Percentiles rank a stretch among this genome's conserved stretches.
phyloP scores from a whole-genome alignment of 2,329 filamentous ascomycete species.

The Colletotrichum tofieldiae region DNA sequence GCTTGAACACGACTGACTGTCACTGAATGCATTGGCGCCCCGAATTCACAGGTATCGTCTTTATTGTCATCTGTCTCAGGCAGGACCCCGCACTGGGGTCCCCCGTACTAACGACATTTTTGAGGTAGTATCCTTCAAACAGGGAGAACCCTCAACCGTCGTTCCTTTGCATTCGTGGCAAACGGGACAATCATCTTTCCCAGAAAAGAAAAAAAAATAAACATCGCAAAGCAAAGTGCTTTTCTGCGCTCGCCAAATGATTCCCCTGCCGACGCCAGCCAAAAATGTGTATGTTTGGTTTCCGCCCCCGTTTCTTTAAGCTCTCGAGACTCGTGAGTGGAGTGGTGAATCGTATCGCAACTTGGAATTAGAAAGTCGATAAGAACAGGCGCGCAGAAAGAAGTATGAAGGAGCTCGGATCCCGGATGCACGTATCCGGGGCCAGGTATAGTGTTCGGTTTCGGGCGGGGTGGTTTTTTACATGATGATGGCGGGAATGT shows the following conservation, averaged over 20 bases:
- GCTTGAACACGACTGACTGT: not conserved
- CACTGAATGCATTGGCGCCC: not conserved
- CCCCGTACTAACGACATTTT: slow-evolving; percentile 16
- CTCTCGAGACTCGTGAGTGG: slow-evolving; percentile 37
- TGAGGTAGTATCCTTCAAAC: slow-evolving; percentile 14
- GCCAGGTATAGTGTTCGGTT: slow-evolving; percentile 17
- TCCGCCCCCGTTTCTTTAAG: slow-evolving; percentile 31
- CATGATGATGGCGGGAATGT: slow-evolving; percentile 81
- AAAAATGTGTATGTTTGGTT: slow-evolving; percentile 41
- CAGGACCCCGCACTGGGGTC: slow-evolving; percentile 13
- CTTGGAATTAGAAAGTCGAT: slow-evolving; percentile 43
- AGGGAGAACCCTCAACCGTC: slow-evolving; percentile 14
- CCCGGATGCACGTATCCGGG: slow-evolving; percentile 15
- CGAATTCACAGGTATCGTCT: slow-evolving; percentile 40
- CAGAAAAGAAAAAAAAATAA: slow-evolving; percentile 19
- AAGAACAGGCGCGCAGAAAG: slow-evolving; percentile 37
- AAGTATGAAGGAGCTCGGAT: slow-evolving; percentile 30
- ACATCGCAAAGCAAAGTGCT: slow-evolving; percentile 40
- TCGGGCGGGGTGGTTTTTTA: slow-evolving; percentile 58
- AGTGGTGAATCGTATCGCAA: slow-evolving; percentile 43
- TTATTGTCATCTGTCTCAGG: slow-evolving; percentile 38
- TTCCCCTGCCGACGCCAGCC: slow-evolving; percentile 41
- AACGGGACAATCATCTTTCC: slow-evolving; percentile 37
- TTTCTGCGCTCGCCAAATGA: slow-evolving; percentile 42
- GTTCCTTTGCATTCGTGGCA: slow-evolving; percentile 36